These are phyloP conservation scores for Adiantum capillusveneris DNA, from an alignment of 75 land plant species.

Conservation along the genomic window DNA sequence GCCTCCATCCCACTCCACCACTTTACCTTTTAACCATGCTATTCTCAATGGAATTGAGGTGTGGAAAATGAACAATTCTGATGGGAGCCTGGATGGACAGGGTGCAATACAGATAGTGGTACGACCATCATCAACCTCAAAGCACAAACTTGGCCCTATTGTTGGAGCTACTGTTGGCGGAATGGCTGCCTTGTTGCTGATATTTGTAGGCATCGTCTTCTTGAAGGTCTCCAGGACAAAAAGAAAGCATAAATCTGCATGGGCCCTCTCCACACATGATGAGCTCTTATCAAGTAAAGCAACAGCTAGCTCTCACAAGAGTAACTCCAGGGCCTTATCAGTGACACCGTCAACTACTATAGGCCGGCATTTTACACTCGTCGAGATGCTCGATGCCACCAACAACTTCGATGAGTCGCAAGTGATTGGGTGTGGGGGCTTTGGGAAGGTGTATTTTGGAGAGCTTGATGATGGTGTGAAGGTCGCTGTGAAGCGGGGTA, in stretches of 20 bases:
- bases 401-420: conserved; percentile 54
- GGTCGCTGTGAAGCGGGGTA: conserved; percentile 42
- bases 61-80: conserved; percentile 55
- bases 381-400: conserved; percentile 51
- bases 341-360: no score
- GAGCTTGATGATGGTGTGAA: conserved; percentile 47
- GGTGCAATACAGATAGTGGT: not conserved
- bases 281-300: no score
- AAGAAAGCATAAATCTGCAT: no score
- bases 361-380: conserved; percentile 42
- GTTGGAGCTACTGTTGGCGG: conserved; percentile 38
- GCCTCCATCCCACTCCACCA: conserved; percentile 39
- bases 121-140: not conserved
- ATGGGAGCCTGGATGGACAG: conserved; percentile 36
- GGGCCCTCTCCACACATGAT: no score
- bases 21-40: conserved; percentile 35
- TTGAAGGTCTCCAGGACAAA: no score
- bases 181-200: conserved; percentile 9
- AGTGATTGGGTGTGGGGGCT: conserved; percentile 37
- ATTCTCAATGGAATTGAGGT: conserved; percentile 75
- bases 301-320: no score
- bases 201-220: no score
- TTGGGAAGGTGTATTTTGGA: conserved; percentile 76
- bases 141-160: conserved; percentile 14
- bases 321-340: no score